Evolutionary conservation across 2,329 filamentous ascomycete species (phyloP).

Genomic region (Botrytis sinoallii): DNA sequence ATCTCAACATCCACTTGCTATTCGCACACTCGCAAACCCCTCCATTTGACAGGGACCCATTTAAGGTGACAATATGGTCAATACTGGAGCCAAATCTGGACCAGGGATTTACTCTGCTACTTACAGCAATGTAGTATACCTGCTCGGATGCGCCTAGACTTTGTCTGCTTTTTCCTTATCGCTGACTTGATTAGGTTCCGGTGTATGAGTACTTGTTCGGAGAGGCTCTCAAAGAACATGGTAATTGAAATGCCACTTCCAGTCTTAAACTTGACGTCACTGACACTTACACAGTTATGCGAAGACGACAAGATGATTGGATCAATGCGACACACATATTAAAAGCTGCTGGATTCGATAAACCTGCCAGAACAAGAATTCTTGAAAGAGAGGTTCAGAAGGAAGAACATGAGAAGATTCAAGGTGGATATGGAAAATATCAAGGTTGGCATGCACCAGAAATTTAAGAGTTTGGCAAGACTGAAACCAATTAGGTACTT

Average conservation of each 20-base stretch:
- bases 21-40: background rate
- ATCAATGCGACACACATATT: conserved; percentile 99
- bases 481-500: conserved; percentile 64
- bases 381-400: conserved; percentile 96
- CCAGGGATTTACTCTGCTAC: conserved; percentile 61
- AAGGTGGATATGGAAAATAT: conserved; percentile 98
- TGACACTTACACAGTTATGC: conserved; percentile 61
- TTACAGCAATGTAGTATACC: conserved; percentile 60
- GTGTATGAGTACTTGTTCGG: conserved; percentile 92
- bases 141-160: background rate
- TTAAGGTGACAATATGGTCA: conserved; percentile 34
- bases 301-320: conserved; percentile 88
- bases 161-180: background rate
- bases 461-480: conserved; percentile 22
- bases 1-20: background rate
- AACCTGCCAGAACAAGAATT: conserved; percentile 90
- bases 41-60: background rate
- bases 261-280: background rate
- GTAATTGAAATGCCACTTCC: conserved; percentile 23
- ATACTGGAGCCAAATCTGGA: conserved; percentile 31
- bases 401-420: conserved; percentile 94
- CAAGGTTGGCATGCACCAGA: conserved; percentile 58
- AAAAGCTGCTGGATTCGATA: conserved; percentile 95
- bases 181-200: conserved; percentile 62
- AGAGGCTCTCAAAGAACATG: conserved; percentile 74